Base-by-base conservation (phyloP, 768 basidiomycete species). In the Mycena rebaudengoi region DNA sequence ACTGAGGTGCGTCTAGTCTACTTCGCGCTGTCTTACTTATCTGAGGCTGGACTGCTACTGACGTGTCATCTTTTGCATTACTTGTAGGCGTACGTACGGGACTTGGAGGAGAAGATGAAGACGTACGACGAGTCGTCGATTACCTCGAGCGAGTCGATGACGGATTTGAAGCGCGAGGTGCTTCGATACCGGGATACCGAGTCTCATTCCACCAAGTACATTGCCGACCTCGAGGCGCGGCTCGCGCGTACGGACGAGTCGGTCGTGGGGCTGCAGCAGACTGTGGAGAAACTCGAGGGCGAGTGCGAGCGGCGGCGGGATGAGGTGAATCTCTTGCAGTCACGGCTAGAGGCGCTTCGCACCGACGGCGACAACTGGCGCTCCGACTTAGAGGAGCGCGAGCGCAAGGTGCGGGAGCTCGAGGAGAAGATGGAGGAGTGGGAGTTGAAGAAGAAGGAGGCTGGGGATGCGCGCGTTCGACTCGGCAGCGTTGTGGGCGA, bases 31-130 rank as follows among this genome's bases (percentile, higher is more conserved):
- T 51, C 37, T 43, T 7, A 45, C 26, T 20, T 37, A 37, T 48
- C 40, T 33, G 48, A 33, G 23, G 23, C 1, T 23, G 20, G 29
- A 32, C 10, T 26, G 18, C 28, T 51, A 21, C 33, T 60, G 35
- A 58, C 43, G 50, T 75, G 66, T 61, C 70, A 39, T 65, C 54
- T n/a, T n/a, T n/a, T n/a, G n/a, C 32, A 55, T 57, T 14, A 20
- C n/a, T 52, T 66, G 28, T 72, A 97, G 95, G 91, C 91, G 2
- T 98, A 99, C 74, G 89, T 99, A 43, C 92, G 88, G 28, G 96
- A 99, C 73, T 82, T 99, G 30, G 97, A 99, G 76, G 89, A 92
- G 73, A 95, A 93, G 78, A 88, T 99, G 73, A 95, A 91, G 79
- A 78, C 84, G 5, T 92, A 90, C 71, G 89, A 95, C 68, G 96